Evolutionary conservation across 129 eudicot genomes (phyloP), one percentile per base, ranked within the genome.

Genomic region (Scalesia atractyloides): DNA sequence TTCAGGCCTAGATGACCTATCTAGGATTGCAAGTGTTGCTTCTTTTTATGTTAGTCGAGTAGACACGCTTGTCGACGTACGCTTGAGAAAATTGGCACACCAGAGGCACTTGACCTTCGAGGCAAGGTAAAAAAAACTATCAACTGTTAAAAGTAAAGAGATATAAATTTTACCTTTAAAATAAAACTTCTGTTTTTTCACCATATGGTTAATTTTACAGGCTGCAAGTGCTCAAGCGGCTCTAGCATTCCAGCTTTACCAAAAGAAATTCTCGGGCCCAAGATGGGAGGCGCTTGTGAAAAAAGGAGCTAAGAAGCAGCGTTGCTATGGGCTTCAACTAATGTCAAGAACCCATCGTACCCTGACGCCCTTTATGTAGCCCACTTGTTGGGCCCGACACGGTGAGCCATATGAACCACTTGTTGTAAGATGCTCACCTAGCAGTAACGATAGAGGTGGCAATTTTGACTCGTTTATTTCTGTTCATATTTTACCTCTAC

Each of bases 151-250:
- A 78, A 71, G 39, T 48, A 70, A n/a, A 30, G 33, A 36, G 33
- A 11, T 10, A 44, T 0, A 26, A 43, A 13, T 5, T 14, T 26
- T 54, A 46, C 69, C 71, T 54, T 30, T 30, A 30, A 30, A 30
- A 30, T 15, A 20, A 56, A 60, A 17, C 20, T 8, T 2, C 0
- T 41, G 46, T 41, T 24, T 44, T 33, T 41, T 39, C 4, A 57
- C 26, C 15, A 0, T 30, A 44, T 20, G 44, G 26, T 66, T 14
- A 53, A 39, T 53, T 53, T 33, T 64, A 54, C 83, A 94, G 99
- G 99, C 97, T 73, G 99, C 99, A 77, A 91, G 88, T 83, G 96
- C 99, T 77, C 99, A 94, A 82, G 99, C 99, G 69, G 90, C 84
- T 88, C 82, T 94, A 51, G 99, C 99, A 26, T 94, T 80, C 85